A percentile compares a stretch with the other conserved stretches of the same genome.
phyloP scores from a whole-genome alignment of 1,139 yeast genomes.

The Taphrina populina region DNA sequence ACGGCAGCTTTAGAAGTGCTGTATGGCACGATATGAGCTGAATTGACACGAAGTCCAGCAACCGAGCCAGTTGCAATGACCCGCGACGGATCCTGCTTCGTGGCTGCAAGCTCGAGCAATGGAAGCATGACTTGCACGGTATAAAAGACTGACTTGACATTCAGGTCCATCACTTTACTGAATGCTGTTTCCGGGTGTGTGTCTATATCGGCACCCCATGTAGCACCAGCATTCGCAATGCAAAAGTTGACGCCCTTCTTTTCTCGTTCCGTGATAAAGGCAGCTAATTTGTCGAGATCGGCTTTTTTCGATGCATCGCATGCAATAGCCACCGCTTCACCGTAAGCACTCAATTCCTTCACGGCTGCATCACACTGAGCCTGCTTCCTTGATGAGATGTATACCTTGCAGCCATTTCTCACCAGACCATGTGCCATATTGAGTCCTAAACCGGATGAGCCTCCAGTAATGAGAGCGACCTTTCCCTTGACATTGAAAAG shows the following conservation, averaged over 20 bases:
- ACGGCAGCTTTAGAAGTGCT: conserved; percentile 77
- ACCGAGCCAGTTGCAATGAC: conserved; percentile 68
- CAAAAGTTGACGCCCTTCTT: conserved; percentile 63
- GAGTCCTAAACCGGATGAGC: conserved; percentile 47
- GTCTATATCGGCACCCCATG: conserved; percentile 73
- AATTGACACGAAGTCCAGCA: conserved; percentile 44
- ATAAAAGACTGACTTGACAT: conserved; percentile 69
- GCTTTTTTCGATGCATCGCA: conserved; percentile 59
- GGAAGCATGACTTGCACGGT: conserved; percentile 65
- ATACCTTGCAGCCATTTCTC: conserved; percentile 45
- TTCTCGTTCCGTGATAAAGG: conserved; percentile 50
- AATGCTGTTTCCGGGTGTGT: conserved; percentile 63
- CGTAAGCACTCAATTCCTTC: conserved; percentile 51
- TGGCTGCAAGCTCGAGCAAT: conserved; percentile 56
- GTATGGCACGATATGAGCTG: conserved; percentile 53
- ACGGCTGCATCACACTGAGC: conserved; percentile 65
- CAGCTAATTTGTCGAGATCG: conserved; percentile 54
- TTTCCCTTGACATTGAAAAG: conserved; percentile 56
- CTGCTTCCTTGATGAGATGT: conserved; percentile 65
- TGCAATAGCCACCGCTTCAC: conserved; percentile 56
- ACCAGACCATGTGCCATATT: conserved; percentile 32
- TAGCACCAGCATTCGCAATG: conserved; percentile 77
- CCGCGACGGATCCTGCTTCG: conserved; percentile 62
- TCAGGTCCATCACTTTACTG: conserved; percentile 58
- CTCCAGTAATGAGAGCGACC: conserved; percentile 71